phyloP scores from a whole-genome alignment of 306 rosid genomes.

The Rubus parviflorus region DNA sequence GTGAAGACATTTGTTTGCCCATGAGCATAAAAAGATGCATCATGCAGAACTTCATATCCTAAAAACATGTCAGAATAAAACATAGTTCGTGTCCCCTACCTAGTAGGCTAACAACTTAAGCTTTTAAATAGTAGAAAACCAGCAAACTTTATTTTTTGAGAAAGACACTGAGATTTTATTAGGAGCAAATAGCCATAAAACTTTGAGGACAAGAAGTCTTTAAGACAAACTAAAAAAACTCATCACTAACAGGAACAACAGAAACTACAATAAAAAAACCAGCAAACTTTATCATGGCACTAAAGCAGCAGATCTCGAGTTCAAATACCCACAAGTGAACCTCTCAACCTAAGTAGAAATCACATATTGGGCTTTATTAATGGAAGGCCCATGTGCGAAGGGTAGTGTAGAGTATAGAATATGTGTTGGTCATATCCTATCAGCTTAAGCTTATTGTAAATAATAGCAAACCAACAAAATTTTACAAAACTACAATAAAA shows the following conservation, averaged over 20 bases:
- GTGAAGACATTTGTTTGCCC: background rate
- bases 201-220: too few relatives aligned
- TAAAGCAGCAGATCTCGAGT: background rate
- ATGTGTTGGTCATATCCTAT: background rate
- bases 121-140: background rate
- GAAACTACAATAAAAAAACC: background rate
- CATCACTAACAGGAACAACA: too few relatives aligned
- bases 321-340: too few relatives aligned
- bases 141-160: background rate
- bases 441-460: background rate
- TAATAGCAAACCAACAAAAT: conserved; percentile 4
- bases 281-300: background rate
- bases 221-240: too few relatives aligned
- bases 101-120: background rate
- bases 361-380: background rate
- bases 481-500: background rate
- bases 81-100: background rate
- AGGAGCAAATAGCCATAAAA: too few relatives aligned
- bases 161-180: too few relatives aligned
- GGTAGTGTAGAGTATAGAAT: background rate
- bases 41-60: background rate
- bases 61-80: background rate
- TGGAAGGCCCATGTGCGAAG: background rate
- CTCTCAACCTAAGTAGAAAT: background rate
- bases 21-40: conserved; percentile 20